A percentile compares a stretch with the other conserved stretches of the same genome.
These are phyloP conservation scores for Hymenoscyphus occultus DNA, from an alignment of 2,329 filamentous ascomycete species.

Conservation along the genomic window DNA sequence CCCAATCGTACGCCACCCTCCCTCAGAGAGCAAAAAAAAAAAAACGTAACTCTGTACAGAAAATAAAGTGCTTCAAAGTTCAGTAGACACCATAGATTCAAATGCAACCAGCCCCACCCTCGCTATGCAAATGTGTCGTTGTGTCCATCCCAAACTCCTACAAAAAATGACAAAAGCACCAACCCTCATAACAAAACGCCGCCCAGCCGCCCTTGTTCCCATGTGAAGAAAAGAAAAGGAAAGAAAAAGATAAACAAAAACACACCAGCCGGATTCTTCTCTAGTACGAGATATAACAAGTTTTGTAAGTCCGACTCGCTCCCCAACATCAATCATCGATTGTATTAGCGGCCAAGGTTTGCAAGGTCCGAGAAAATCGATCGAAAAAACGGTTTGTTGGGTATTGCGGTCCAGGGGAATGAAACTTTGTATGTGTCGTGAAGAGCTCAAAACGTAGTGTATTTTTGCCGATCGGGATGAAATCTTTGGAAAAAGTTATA, in stretches of 20 bases:
- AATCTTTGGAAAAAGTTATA: background rate
- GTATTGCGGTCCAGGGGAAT: background rate
- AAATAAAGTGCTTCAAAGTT: background rate
- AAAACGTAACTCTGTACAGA: background rate
- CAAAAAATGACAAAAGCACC: background rate
- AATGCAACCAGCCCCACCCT: background rate
- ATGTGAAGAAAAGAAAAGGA: background rate
- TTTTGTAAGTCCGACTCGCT: background rate
- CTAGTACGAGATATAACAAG: background rate
- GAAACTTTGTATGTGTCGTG: background rate
- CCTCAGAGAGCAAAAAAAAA: background rate
- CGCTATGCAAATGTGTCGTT: slow-evolving; percentile 3
- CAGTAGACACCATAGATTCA: background rate
- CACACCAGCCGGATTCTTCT: background rate
- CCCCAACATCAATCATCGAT: background rate
- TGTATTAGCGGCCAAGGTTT: background rate
- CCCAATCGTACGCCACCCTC: too few species aligned
- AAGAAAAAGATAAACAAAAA: background rate
- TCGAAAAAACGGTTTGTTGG: background rate
- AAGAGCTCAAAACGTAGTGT: background rate
- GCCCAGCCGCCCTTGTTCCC: background rate
- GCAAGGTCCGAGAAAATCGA: background rate
- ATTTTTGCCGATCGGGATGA: background rate
- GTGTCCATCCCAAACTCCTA: background rate
- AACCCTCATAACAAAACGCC: background rate